phyloP scores from a whole-genome alignment of 371 early-diverging fungal species.

The Ordospora pajunii region DNA sequence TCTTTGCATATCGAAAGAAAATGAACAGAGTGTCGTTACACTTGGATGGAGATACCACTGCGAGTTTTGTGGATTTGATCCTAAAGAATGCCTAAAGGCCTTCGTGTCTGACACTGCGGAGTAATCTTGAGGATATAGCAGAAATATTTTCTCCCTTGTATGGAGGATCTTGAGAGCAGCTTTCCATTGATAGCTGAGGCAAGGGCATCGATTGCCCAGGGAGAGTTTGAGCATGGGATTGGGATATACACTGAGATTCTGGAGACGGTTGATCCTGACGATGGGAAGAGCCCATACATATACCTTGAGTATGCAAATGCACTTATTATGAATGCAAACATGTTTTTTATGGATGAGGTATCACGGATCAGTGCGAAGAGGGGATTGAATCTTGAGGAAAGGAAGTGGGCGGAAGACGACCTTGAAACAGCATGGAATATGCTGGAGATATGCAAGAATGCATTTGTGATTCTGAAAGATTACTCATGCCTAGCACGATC shows the following conservation, averaged over 20 bases:
- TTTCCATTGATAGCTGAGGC: slow-evolving; percentile 44
- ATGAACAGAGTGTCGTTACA: not conserved
- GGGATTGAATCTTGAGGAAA: slow-evolving; percentile 20
- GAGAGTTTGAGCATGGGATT: slow-evolving; percentile 43
- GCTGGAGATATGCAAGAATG: slow-evolving; percentile 47
- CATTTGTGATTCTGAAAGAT: slow-evolving; percentile 41
- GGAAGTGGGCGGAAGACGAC: slow-evolving; percentile 52
- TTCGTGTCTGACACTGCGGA: not conserved
- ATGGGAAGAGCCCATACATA: slow-evolving; percentile 27
- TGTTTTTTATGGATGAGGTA: slow-evolving; percentile 31
- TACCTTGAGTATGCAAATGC: slow-evolving; percentile 58
- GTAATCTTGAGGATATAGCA: not conserved
- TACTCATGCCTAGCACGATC: slow-evolving; percentile 20
- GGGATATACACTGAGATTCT: slow-evolving; percentile 51
- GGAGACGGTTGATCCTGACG: slow-evolving; percentile 27
- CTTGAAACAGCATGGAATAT: slow-evolving; percentile 57
- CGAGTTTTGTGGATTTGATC: not conserved
- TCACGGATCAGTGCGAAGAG: not conserved
- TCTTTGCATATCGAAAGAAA: not conserved
- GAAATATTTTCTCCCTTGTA: slow-evolving; percentile 21
- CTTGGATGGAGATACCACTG: slow-evolving; percentile 1
- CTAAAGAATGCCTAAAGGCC: not conserved
- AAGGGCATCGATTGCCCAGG: slow-evolving; percentile 33
- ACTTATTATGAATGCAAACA: slow-evolving; percentile 40
- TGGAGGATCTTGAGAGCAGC: slow-evolving; percentile 28